Evolutionary conservation across 441 rosid genomes (phyloP), one percentile per base, ranked within the genome.

Genomic region (Arabidopsis hybrid): DNA sequence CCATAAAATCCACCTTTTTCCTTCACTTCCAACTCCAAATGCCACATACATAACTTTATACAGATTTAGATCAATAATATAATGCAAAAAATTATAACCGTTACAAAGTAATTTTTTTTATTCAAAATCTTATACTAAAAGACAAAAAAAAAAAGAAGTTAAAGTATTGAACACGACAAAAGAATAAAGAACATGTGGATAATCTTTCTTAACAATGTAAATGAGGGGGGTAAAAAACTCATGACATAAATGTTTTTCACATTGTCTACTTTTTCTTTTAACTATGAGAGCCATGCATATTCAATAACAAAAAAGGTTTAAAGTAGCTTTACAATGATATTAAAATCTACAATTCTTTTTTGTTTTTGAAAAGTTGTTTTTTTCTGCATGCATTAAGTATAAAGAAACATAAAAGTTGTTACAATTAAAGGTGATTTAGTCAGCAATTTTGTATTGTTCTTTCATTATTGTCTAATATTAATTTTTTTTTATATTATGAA

Each of bases 361-460:
- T 21, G 1, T 21, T 50, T 18, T 50, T 50, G 1, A 32, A 31
- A 56, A 57, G 42, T 57, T 34, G 12, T 16, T 35, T 57, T 57
- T 35, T 57, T 35, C 32, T 34, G 62, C 62, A 57, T 57, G n/a
- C 21, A 57, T 32, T 32, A 57, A 7, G 42, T 34, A 57, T 7
- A 57, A 57, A 57, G 14, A 7, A 21, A 8, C 13, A 38, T 1
- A 21, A 40, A 40, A 39, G 63, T 12, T 46, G 58, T 64, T 34
- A 64, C 69, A 47, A 6, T 16, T 32, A 47, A 47, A 61, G 12
- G 21, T 65, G 21, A 49, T 12, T 65, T 21, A 8, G 8, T 65
- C 70, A 65, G 47, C 47, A 50, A 50, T 34, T 50, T 50, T 65
- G 70, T 65, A 11, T 0, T 36, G 18, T 49, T 51, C 17, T 35